These are phyloP conservation scores for Plasmodium sp. DNA, from an alignment of 169 alveolate genomes.

Conservation along the genomic window DNA sequence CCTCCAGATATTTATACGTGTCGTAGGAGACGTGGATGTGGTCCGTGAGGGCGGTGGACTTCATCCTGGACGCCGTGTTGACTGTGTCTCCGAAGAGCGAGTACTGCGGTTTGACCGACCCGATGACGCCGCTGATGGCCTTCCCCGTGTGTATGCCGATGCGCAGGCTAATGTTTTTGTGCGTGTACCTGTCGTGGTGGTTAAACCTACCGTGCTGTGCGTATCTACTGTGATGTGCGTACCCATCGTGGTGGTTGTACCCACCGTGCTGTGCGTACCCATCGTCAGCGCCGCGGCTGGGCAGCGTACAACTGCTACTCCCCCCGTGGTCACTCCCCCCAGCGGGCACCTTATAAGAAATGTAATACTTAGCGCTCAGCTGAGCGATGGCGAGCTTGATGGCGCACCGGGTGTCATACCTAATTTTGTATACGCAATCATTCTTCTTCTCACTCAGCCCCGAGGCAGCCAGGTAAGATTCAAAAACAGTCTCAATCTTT, in stretches of 20 bases:
- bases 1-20: slow-evolving; percentile 75
- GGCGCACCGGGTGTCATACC: slow-evolving; percentile 74
- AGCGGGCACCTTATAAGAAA: slow-evolving; percentile 85
- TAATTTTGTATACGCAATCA: slow-evolving; percentile 50
- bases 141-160: slow-evolving; percentile 97
- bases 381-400: slow-evolving; percentile 73
- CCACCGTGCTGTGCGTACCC: slow-evolving; percentile 61
- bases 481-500: slow-evolving; percentile 93
- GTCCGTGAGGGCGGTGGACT: slow-evolving; percentile 79
- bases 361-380: slow-evolving; percentile 72
- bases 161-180: slow-evolving; percentile 85
- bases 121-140: slow-evolving; percentile 98
- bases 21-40: slow-evolving; percentile 81
- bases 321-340: slow-evolving; percentile 86
- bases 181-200: slow-evolving; percentile 11
- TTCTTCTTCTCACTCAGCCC: slow-evolving; percentile 83
- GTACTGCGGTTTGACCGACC: slow-evolving; percentile 98
- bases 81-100: slow-evolving; percentile 98
- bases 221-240: slow-evolving; percentile 78
- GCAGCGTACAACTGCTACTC: slow-evolving; percentile 92
- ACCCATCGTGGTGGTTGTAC: slow-evolving; percentile 79
- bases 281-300: slow-evolving; percentile 91
- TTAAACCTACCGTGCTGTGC: neutral
- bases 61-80: slow-evolving; percentile 97
- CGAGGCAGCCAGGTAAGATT: slow-evolving; percentile 93